These are phyloP conservation scores for Solanum hybrid DNA, from an alignment of 305 asterid species.

Conservation along the genomic window DNA sequence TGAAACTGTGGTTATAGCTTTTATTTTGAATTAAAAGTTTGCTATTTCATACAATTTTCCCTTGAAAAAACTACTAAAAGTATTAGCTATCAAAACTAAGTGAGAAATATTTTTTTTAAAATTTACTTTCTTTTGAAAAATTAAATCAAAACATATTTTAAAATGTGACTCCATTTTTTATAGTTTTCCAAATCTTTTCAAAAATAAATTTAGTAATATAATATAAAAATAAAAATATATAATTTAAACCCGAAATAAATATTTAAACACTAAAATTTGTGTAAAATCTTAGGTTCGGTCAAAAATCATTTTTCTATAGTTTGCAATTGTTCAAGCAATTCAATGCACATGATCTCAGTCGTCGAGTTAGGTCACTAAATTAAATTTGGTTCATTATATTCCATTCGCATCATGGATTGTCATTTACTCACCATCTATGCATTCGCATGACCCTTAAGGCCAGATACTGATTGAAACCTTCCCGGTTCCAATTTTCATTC, in stretches of 20 bases:
- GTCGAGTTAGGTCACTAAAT: not conserved
- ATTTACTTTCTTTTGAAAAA: not conserved
- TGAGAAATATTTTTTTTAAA: not conserved
- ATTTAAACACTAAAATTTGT: not conserved
- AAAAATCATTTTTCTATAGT: not conserved
- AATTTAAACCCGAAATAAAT: too few relatives aligned
- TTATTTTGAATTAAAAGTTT: not conserved
- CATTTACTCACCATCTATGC: not conserved
- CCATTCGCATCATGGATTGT: not conserved
- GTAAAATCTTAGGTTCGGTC: not conserved
- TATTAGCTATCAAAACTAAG: not conserved
- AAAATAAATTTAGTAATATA: too few relatives aligned
- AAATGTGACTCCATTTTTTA: not conserved
- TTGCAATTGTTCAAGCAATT: not conserved
- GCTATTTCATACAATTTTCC: not conserved
- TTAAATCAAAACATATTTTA: not conserved
- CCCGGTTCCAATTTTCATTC: not conserved
- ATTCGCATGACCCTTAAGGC: not conserved
- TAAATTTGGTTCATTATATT: not conserved
- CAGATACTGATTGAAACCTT: too few relatives aligned
- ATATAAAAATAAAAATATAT: too few relatives aligned
- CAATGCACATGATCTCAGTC: not conserved
- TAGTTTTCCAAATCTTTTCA: not conserved
- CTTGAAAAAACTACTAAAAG: not conserved
- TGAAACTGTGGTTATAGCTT: not conserved